Percentiles rank a stretch among this genome's conserved stretches.
These are phyloP conservation scores for Ceratonia siliqua DNA, from an alignment of 306 rosid species.

Conservation along the genomic window DNA sequence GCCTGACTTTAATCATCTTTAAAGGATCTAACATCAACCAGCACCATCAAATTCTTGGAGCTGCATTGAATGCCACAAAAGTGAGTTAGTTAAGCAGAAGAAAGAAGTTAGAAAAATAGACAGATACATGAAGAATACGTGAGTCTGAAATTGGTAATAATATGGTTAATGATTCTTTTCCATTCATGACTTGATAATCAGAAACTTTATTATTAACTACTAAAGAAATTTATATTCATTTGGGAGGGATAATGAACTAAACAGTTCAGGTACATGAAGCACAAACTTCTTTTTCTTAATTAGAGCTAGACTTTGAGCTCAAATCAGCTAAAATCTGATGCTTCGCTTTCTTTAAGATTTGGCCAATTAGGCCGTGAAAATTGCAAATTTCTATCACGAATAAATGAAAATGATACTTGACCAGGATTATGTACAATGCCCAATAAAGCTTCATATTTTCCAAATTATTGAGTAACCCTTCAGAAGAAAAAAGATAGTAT, in stretches of 20 bases:
- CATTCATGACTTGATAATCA: background rate
- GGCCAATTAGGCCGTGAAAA: background rate
- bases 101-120: background rate
- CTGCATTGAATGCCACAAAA: constrained; percentile 43
- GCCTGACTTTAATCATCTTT: background rate
- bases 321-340: background rate
- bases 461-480: too few species aligned
- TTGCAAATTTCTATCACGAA: background rate
- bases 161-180: background rate
- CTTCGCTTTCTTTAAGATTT: background rate
- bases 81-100: background rate
- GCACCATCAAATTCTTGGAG: constrained; percentile 61
- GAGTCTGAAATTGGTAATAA: background rate
- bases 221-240: background rate
- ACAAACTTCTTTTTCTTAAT: background rate
- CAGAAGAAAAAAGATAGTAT: background rate
- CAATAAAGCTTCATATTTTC: background rate
- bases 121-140: background rate
- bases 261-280: background rate
- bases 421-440: background rate
- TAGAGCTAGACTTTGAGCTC: background rate
- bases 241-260: background rate
- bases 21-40: constrained; percentile 4
- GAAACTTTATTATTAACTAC: constrained; percentile 1
- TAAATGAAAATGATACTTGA: background rate